Evolutionary conservation across 1,139 yeast genomes (phyloP).

Genomic region (Protomyces lactucae-debilis): DNA sequence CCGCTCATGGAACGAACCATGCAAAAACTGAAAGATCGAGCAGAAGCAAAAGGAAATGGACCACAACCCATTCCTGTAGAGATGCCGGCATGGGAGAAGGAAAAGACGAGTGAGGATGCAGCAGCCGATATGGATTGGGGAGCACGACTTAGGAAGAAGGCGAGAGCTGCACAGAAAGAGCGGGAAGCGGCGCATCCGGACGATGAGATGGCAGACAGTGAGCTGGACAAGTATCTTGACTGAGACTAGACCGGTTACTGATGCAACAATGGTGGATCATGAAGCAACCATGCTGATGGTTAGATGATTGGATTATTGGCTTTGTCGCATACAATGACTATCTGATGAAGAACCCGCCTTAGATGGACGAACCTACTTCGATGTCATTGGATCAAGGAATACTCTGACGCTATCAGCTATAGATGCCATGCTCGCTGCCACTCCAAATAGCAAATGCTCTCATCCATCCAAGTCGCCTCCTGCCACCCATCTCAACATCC

Average conservation of each 20-base stretch:
- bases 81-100: constrained; percentile 24
- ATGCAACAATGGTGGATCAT: no score
- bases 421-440: no score
- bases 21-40: constrained; percentile 19
- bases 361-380: no score
- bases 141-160: constrained; percentile 8
- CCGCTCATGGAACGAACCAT: constrained; percentile 18
- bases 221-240: constrained; percentile 24
- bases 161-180: constrained; percentile 18
- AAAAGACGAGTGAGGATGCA: background rate
- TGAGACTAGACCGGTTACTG: background rate
- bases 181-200: constrained; percentile 16
- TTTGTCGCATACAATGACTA: no score
- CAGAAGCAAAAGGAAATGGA: constrained; percentile 11
- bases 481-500: no score
- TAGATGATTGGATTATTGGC: no score
- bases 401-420: no score
- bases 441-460: no score
- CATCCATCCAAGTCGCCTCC: no score
- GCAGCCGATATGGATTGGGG: constrained; percentile 18
- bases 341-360: no score
- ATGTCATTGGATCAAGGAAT: no score
- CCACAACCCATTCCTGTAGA: constrained; percentile 25
- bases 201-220: constrained; percentile 18
- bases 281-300: no score